Evolutionary conservation across 306 rosid genomes (phyloP).

Genomic region (Castanea crenata): DNA sequence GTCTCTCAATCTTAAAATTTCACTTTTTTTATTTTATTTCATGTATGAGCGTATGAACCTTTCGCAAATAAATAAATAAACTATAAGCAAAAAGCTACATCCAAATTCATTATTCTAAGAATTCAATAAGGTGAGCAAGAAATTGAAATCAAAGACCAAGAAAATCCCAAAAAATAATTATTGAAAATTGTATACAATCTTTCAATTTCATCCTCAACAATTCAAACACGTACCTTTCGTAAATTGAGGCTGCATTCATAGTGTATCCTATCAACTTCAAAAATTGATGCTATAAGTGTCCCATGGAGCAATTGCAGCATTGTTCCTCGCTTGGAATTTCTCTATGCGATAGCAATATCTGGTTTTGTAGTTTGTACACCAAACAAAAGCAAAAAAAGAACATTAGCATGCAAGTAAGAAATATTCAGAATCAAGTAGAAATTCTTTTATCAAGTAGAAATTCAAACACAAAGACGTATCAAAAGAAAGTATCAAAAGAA

Average conservation of each 20-base stretch:
- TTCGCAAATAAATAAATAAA: no score
- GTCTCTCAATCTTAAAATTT: no score
- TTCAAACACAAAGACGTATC: neutral
- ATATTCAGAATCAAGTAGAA: no score
- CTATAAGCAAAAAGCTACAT: no score
- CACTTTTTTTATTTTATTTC: no score
- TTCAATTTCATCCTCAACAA: neutral
- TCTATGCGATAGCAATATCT: neutral
- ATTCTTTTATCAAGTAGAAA: no score
- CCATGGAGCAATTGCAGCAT: constrained; percentile 70
- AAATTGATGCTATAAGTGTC: constrained; percentile 51
- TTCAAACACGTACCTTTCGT: constrained; percentile 36
- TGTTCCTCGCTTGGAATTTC: neutral
- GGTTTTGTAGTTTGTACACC: neutral
- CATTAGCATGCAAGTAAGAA: neutral
- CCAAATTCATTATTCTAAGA: no score
- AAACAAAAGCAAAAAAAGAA: neutral
- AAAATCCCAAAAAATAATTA: neutral
- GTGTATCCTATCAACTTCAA: constrained; percentile 44
- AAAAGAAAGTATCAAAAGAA: neutral
- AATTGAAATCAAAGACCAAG: neutral
- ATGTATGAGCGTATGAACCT: no score
- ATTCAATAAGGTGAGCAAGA: neutral
- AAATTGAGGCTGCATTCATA: constrained; percentile 36
- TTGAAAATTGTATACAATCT: neutral